Evolutionary conservation across 2,329 filamentous ascomycete genomes (phyloP).

Genomic region (Graphium sp.): DNA sequence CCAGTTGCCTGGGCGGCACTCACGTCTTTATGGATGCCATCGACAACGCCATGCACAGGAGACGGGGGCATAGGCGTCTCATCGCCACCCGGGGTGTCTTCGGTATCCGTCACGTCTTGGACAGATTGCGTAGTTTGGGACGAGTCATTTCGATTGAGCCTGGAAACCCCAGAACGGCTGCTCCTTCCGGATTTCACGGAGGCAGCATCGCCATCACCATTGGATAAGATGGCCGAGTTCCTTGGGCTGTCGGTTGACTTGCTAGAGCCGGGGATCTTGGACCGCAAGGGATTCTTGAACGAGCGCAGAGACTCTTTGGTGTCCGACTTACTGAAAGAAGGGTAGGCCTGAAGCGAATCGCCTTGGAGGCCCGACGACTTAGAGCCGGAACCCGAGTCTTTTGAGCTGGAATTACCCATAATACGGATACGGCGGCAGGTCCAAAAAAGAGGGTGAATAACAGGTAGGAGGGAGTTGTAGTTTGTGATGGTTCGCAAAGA

Average conservation of each 20-base stretch:
- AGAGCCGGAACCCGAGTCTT: slow-evolving; percentile 30
- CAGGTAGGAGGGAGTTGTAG: neutral
- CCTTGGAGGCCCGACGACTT: slow-evolving; percentile 24
- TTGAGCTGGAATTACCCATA: slow-evolving; percentile 67
- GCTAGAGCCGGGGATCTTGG: slow-evolving; percentile 66
- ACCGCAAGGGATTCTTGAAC: slow-evolving; percentile 58
- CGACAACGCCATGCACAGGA: slow-evolving; percentile 62
- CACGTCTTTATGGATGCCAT: slow-evolving; percentile 60
- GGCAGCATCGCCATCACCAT: slow-evolving; percentile 52
- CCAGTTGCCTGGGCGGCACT: slow-evolving; percentile 68
- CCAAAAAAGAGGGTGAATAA: neutral
- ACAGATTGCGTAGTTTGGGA: neutral
- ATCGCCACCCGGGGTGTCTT: slow-evolving; percentile 1
- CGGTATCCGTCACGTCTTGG: neutral
- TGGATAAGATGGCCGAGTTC: slow-evolving; percentile 51
- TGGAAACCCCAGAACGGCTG: slow-evolving; percentile 29
- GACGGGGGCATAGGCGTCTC: slow-evolving; percentile 46
- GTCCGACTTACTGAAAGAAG: slow-evolving; percentile 81
- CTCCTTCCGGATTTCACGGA: slow-evolving; percentile 60
- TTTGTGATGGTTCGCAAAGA: too few species aligned
- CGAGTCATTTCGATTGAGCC: slow-evolving; percentile 24
- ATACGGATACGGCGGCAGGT: neutral
- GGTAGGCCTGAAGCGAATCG: slow-evolving; percentile 55
- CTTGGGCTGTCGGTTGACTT: slow-evolving; percentile 73
- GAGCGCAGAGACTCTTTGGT: slow-evolving; percentile 86